Conservation (phyloP, 306 rosid genomes). For the Vigna reflexopilosa region DNA sequence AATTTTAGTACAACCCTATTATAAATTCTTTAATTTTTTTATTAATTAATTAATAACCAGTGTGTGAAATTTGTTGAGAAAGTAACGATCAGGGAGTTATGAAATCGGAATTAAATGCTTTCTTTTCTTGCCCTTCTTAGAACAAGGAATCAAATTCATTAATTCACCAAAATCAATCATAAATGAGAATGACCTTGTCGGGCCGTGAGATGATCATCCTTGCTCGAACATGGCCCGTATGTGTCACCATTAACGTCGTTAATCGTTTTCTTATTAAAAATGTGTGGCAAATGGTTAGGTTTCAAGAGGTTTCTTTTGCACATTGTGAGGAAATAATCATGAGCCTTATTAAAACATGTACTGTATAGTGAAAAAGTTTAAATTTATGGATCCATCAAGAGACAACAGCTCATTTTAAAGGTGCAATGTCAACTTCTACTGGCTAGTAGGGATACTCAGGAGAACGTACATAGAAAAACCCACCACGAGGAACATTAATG, state of each 20-base stretch:
- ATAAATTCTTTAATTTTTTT: background rate
- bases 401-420: constrained; percentile 53
- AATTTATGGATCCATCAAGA: constrained; percentile 48
- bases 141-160: constrained; percentile 34
- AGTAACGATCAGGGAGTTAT: background rate
- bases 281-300: constrained; percentile 36
- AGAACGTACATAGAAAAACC: constrained; percentile 24
- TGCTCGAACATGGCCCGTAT: constrained; percentile 42
- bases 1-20: background rate
- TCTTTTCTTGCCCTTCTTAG: background rate
- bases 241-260: constrained; percentile 41
- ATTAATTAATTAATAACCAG: background rate
- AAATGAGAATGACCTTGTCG: constrained; percentile 35
- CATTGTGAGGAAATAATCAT: constrained; percentile 1
- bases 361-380: background rate
- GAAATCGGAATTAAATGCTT: background rate
- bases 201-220: constrained; percentile 18
- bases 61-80: constrained; percentile 1
- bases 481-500: background rate
- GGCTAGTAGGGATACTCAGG: background rate
- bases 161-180: constrained; percentile 35
- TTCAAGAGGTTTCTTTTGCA: background rate
- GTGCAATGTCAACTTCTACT: constrained; percentile 51
- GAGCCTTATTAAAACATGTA: background rate
- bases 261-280: constrained; percentile 35